Percentiles rank a stretch among this genome's conserved stretches.
Conservation (phyloP, 148 eudicot genomes). For the Silene latifolia region DNA sequence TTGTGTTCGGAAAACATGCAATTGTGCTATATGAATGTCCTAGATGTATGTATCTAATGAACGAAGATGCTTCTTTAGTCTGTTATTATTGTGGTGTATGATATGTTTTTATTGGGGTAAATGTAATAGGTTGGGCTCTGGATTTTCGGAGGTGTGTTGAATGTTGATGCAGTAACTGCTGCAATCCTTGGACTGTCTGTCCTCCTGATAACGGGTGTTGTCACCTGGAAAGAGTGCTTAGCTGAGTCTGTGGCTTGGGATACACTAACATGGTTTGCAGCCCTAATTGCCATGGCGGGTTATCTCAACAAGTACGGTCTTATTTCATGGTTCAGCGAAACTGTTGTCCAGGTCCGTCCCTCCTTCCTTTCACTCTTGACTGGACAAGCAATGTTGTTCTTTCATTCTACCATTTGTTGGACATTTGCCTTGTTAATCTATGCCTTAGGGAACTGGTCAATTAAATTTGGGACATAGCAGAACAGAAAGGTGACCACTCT, state of each 20-base stretch:
- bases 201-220: slow-evolving; percentile 83
- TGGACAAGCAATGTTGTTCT: neutral
- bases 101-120: neutral
- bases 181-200: slow-evolving; percentile 88
- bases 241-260: slow-evolving; percentile 97
- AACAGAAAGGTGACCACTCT: neutral
- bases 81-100: neutral
- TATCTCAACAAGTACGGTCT: slow-evolving; percentile 97
- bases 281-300: slow-evolving; percentile 99
- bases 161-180: slow-evolving; percentile 93
- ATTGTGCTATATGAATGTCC: too few relatives aligned
- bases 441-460: neutral
- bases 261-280: slow-evolving; percentile 96
- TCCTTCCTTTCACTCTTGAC: neutral
- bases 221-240: slow-evolving; percentile 94
- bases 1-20: too few relatives aligned
- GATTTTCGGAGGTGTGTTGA: slow-evolving; percentile 78
- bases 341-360: slow-evolving; percentile 71
- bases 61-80: neutral
- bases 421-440: neutral
- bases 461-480: neutral
- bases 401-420: neutral
- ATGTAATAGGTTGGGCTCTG: slow-evolving; percentile 79
- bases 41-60: too few relatives aligned
- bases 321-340: slow-evolving; percentile 95